phyloP scores from a whole-genome alignment of 2,329 filamentous ascomycete species.

The Botryosphaeria dothidea region DNA sequence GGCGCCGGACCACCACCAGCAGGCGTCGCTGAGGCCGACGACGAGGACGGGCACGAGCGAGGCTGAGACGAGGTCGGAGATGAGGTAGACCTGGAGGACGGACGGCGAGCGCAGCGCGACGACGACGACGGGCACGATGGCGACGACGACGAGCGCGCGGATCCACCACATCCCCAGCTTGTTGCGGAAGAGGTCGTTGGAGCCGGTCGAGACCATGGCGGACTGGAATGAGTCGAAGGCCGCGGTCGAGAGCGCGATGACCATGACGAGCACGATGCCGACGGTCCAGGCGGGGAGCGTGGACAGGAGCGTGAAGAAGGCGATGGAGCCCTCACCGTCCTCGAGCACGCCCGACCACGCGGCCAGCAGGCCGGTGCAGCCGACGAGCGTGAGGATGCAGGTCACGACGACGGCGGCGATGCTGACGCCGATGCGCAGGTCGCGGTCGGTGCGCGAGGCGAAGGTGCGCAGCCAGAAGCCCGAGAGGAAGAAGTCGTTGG shows the following conservation, averaged over 20 bases:
- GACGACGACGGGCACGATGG: conserved; percentile 74
- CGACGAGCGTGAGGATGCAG: conserved; percentile 71
- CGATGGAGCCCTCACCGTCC: conserved; percentile 61
- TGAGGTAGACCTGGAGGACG: conserved; percentile 79
- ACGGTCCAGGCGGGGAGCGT: conserved; percentile 78
- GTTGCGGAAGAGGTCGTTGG: conserved; percentile 84
- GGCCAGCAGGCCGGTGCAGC: conserved; percentile 71
- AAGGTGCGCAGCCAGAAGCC: conserved; percentile 65
- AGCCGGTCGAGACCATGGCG: conserved; percentile 81
- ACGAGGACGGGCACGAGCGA: conserved; percentile 73
- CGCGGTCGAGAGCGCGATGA: conserved; percentile 72
- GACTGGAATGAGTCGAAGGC: conserved; percentile 80
- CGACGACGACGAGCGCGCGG: conserved; percentile 65
- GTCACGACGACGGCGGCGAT: conserved; percentile 67
- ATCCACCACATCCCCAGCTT: conserved; percentile 74
- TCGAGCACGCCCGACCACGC: conserved; percentile 67
- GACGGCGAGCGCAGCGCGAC: conserved; percentile 73
- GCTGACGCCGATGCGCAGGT: conserved; percentile 69
- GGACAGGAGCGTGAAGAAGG: conserved; percentile 74
- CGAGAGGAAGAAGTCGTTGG: conserved; percentile 85
- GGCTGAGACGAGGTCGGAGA: conserved; percentile 77
- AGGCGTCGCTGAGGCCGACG: conserved; percentile 66
- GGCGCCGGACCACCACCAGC: conserved; percentile 76
- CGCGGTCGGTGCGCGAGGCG: conserved; percentile 25
- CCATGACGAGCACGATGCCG: conserved; percentile 78